A percentile compares a stretch with the other conserved stretches of the same genome.
These are phyloP conservation scores for Apiotrichum gamsii DNA, from an alignment of 1,284 basidiomycete genomes.

Conservation along the genomic window DNA sequence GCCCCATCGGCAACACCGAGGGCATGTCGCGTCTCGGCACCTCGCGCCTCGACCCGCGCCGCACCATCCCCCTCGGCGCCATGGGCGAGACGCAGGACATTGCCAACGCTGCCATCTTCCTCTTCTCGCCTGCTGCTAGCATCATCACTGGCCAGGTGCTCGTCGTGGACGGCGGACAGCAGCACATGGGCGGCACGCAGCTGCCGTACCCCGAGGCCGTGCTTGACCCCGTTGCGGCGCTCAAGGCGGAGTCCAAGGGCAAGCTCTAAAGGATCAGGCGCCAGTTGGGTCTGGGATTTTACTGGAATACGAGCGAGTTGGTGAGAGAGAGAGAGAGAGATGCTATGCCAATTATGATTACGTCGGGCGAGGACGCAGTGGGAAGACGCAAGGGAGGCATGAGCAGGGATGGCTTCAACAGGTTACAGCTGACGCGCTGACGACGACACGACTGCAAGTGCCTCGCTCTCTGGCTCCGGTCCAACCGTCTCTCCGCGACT, in stretches of 20 bases:
- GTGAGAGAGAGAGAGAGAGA: no score
- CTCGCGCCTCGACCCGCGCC: conserved; percentile 42
- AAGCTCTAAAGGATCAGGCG: conserved; percentile 11
- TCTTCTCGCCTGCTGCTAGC: conserved; percentile 80
- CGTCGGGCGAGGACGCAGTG: no score
- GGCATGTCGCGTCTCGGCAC: conserved; percentile 68
- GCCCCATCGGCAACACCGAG: conserved; percentile 73
- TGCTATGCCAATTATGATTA: no score
- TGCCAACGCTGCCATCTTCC: conserved; percentile 71
- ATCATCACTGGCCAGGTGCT: conserved; percentile 67
- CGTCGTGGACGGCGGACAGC: conserved; percentile 45
- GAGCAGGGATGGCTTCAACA: no score
- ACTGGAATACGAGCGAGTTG: no score
- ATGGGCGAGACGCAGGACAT: conserved; percentile 65
- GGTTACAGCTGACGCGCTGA: no score
- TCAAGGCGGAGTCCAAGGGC: conserved; percentile 22
- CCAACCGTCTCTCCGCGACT: no score
- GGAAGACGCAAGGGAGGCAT: no score
- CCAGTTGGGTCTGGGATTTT: no score
- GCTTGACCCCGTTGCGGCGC: conserved; percentile 42
- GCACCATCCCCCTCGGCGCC: conserved; percentile 57
- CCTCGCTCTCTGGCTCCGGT: no score
- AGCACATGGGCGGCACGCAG: conserved; percentile 28
- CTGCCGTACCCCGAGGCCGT: conserved; percentile 43
- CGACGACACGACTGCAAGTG: no score